These are phyloP conservation scores for Triglochin maritima DNA, from an alignment of 106 monocot genomes.

Conservation along the genomic window DNA sequence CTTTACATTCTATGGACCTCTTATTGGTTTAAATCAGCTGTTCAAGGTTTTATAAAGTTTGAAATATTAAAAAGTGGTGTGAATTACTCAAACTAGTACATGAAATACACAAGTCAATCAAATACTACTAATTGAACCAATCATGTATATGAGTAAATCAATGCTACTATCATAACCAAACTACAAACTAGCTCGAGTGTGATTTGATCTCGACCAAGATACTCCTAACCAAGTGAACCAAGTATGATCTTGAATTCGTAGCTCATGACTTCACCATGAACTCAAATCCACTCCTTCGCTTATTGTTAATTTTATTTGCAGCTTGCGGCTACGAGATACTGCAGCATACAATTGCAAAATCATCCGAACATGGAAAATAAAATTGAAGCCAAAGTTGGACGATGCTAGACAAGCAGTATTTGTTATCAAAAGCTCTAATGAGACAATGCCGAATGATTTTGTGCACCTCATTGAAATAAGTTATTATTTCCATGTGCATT, in stretches of 20 bases:
- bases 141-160: background rate
- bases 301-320: background rate
- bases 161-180: background rate
- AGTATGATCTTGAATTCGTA: background rate
- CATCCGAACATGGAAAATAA: background rate
- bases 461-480: too few relatives aligned
- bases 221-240: background rate
- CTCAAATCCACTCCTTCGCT: background rate
- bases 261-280: background rate
- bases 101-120: background rate
- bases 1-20: background rate
- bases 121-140: background rate
- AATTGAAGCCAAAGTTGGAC: too few relatives aligned
- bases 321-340: slow-evolving; percentile 9
- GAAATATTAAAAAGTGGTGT: too few relatives aligned
- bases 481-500: too few relatives aligned
- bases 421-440: too few relatives aligned
- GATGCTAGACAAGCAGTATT: too few relatives aligned
- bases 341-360: background rate
- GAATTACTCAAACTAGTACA: too few relatives aligned
- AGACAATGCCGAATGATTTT: too few relatives aligned
- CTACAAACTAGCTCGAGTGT: background rate
- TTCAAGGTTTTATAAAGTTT: too few relatives aligned
- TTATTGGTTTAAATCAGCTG: too few relatives aligned
- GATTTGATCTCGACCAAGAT: background rate